Evolutionary conservation across 306 rosid species (phyloP), one percentile per base, ranked within the genome.

Genomic region (Styphnolobium japonicum): DNA sequence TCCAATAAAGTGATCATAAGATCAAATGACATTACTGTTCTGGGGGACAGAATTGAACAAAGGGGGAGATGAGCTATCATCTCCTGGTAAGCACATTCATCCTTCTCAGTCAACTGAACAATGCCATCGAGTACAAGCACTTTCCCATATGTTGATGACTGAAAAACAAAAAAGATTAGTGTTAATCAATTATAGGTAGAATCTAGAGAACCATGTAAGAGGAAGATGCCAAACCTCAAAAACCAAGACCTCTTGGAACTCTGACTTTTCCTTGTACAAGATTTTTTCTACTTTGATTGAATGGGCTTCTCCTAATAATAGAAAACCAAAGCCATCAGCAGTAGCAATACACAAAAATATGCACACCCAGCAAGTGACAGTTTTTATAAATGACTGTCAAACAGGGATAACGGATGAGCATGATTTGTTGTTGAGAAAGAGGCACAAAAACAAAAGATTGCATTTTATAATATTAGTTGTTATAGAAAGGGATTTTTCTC

Each of bases 1-100:
- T 51, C 48, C 22, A 80, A 64, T 25, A 53, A 14, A 23, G 67
- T 2, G 58, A 75, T 60, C 46, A 72, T 52, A 22, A 36, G 27
- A 80, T 51, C 74, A 61, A 75, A 65, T 53, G 73, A 69, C 65
- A 45, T 89, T 87, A 95, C 99, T 42, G 57, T 84, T 88, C 88
- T 91, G 0, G 99, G 99, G 55, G 92, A 85, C 61, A 83, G 86
- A 86, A 95, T 91, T 7, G 99, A 95, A 80, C 99, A 95, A 49
- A 95, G 99, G 60, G 99, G 99, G 56, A 95, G 97, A 86, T 91
- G 99, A 40, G 96, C 83, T 60, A 95, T 95, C 99, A 95, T 95
- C 86, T 95, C 99, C 92, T 95, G 99, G 87, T 95, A 95, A 57
- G 98, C 98, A 51, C 98, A 95, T 91, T 95, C 99, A 76, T 95